Conservation (phyloP, 495 filamentous ascomycete genomes). For the Annulohypoxylon bovei region DNA sequence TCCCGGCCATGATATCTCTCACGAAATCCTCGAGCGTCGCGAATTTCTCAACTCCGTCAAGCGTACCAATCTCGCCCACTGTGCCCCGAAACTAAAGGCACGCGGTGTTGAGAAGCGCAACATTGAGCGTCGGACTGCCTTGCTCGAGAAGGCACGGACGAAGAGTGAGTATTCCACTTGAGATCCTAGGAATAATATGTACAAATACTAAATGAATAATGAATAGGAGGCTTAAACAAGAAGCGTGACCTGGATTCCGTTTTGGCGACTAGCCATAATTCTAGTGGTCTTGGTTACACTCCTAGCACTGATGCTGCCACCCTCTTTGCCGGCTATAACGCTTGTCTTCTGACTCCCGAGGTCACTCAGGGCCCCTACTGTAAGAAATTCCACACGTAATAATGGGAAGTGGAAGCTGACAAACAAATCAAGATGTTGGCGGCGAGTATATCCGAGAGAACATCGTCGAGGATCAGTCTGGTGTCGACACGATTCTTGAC, state of each 20-base stretch:
- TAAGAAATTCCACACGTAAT: slow-evolving; percentile 23
- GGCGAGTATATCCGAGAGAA: slow-evolving; percentile 63
- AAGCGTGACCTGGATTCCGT: slow-evolving; percentile 51
- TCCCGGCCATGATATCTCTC: slow-evolving; percentile 59
- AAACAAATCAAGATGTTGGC: slow-evolving; percentile 44
- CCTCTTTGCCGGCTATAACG: slow-evolving; percentile 63
- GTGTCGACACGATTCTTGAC: slow-evolving; percentile 67
- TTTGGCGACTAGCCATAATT: slow-evolving; percentile 45
- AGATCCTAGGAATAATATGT: not conserved
- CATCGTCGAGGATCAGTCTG: slow-evolving; percentile 64
- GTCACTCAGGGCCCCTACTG: slow-evolving; percentile 69
- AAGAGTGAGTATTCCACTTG: slow-evolving; percentile 21
- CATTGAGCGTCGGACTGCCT: slow-evolving; percentile 55
- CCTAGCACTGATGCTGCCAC: slow-evolving; percentile 55
- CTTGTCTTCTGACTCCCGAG: slow-evolving; percentile 66
- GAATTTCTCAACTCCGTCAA: slow-evolving; percentile 52
- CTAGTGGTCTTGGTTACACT: slow-evolving; percentile 56
- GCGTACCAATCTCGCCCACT: slow-evolving; percentile 57
- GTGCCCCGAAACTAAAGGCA: slow-evolving; percentile 59
- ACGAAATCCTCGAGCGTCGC: slow-evolving; percentile 58
- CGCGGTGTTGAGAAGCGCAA: slow-evolving; percentile 58
- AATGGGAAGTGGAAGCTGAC: slow-evolving; percentile 31
- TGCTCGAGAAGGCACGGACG: slow-evolving; percentile 36
- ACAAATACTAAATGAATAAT: not conserved
- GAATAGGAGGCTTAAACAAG: slow-evolving; percentile 27